phyloP scores from a whole-genome alignment of 148 eudicot genomes.

The Spergularia bocconei region DNA sequence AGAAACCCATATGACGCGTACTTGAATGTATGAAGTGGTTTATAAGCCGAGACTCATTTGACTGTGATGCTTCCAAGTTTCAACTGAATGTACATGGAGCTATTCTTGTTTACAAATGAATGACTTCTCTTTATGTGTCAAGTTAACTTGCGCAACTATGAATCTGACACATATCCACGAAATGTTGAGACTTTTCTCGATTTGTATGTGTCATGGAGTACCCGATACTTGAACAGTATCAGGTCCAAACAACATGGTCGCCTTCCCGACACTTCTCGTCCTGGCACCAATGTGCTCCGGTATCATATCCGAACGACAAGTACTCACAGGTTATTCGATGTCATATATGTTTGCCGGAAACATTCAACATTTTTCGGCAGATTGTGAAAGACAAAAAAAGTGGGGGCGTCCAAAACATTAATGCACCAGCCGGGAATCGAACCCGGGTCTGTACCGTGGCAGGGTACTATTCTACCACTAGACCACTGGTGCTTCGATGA shows the following conservation, averaged over 20 bases:
- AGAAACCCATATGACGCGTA: neutral
- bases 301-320: too few relatives aligned
- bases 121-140: neutral
- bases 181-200: neutral
- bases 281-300: too few relatives aligned
- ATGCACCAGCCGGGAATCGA: constrained; percentile 48
- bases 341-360: too few relatives aligned
- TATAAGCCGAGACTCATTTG: neutral
- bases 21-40: constrained; percentile 19
- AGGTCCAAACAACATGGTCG: too few relatives aligned
- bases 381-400: too few relatives aligned
- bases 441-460: constrained; percentile 47
- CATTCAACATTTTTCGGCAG: too few relatives aligned
- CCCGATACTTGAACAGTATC: neutral
- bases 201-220: neutral
- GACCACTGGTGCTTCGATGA: constrained; percentile 37
- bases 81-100: too few relatives aligned
- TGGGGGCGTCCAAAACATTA: too few relatives aligned
- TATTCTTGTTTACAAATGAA: neutral
- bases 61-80: neutral
- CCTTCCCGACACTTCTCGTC: too few relatives aligned
- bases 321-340: too few relatives aligned
- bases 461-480: constrained; percentile 50
- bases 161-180: neutral
- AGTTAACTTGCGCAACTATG: neutral